Evolutionary conservation across 306 rosid species (phyloP).

Genomic region (Medicago lupulina): DNA sequence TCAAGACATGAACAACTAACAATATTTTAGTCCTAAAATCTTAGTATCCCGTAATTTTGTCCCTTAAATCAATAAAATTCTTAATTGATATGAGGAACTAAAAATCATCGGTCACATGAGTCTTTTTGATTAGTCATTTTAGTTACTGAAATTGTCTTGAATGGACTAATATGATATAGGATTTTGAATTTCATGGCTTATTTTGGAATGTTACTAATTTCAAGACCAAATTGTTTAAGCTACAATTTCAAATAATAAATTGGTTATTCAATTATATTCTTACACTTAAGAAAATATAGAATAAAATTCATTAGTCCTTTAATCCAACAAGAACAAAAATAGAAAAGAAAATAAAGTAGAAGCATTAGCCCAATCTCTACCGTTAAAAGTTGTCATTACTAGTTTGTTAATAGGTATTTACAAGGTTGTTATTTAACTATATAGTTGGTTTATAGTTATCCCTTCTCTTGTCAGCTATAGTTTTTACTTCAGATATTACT

Average conservation of each 20-base stretch:
- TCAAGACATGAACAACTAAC: constrained; percentile 24
- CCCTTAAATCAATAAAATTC: not conserved
- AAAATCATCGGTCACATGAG: not conserved
- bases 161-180: not conserved
- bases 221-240: not conserved
- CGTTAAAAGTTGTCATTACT: constrained; percentile 8
- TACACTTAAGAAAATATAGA: no score
- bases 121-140: not conserved
- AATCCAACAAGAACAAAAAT: not conserved
- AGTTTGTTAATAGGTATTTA: no score
- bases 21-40: not conserved
- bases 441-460: no score
- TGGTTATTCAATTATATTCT: no score
- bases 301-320: not conserved
- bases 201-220: not conserved
- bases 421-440: no score
- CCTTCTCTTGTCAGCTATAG: no score
- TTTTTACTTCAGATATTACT: no score
- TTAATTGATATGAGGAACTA: not conserved
- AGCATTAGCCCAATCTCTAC: constrained; percentile 77
- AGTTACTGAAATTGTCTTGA: not conserved
- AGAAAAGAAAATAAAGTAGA: constrained; percentile 46
- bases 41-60: not conserved
- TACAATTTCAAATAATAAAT: no score
- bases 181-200: not conserved